Evolutionary conservation across 1,284 basidiomycete genomes (phyloP).

Genomic region (Leccinum colubrinum): DNA sequence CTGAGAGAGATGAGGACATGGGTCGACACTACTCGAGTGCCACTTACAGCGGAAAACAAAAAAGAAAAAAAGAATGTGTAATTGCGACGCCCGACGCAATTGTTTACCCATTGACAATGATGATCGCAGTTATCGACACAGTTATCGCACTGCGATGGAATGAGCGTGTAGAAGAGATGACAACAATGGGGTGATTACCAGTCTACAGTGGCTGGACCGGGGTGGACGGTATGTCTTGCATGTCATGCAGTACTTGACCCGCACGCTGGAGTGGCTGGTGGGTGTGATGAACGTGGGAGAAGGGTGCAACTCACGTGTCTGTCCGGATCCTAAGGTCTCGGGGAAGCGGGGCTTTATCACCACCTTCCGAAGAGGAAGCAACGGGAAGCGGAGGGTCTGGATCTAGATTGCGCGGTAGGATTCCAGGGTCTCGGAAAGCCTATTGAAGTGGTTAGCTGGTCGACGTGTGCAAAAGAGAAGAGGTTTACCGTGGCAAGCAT

Average conservation of each 20-base stretch:
- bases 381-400: conserved; percentile 75
- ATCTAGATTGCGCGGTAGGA: conserved; percentile 84
- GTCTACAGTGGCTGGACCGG: conserved; percentile 88
- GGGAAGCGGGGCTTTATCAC: conserved; percentile 64
- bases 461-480: neutral
- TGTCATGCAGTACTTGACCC: conserved; percentile 89
- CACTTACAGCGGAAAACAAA: conserved; percentile 67
- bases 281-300: conserved; percentile 2
- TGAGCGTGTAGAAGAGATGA: conserved; percentile 7
- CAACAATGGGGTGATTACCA: conserved; percentile 48
- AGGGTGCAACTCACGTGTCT: conserved; percentile 59
- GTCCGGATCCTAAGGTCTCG: conserved; percentile 78
- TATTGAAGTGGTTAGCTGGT: conserved; percentile 24
- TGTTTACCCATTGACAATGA: conserved; percentile 95
- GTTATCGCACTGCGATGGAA: conserved; percentile 74
- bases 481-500: conserved; percentile 73
- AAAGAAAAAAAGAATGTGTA: conserved; percentile 88
- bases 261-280: conserved; percentile 51
- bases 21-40: conserved; percentile 1
- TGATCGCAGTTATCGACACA: conserved; percentile 91
- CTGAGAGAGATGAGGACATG: conserved; percentile 37
- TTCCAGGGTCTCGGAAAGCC: conserved; percentile 86
- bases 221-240: conserved; percentile 90
- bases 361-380: conserved; percentile 58
- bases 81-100: conserved; percentile 89